A percentile compares a stretch with the other conserved stretches of the same genome.
Conservation (phyloP, 2,329 filamentous ascomycete species). For the Lachnellula hyalina region DNA sequence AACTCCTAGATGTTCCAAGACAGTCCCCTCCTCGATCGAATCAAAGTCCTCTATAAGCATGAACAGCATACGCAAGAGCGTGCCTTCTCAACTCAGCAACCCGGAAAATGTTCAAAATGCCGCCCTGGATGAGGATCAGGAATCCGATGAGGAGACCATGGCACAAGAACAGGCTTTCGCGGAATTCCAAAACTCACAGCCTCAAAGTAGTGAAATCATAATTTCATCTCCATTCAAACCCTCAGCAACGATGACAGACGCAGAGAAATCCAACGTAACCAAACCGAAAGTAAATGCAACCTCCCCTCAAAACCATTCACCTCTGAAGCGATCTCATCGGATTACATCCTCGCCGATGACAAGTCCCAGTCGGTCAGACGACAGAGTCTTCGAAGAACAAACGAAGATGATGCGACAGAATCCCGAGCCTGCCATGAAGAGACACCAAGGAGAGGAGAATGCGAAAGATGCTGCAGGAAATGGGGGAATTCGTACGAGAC, state of each 20-base stretch:
- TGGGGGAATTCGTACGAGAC: too few species aligned
- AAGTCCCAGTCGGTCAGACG: not conserved
- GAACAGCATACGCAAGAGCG: not conserved
- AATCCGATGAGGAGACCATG: not conserved
- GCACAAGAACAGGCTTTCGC: not conserved
- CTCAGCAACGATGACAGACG: not conserved
- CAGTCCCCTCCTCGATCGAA: not conserved
- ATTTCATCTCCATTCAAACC: not conserved
- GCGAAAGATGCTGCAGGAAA: too few species aligned
- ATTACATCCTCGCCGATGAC: not conserved
- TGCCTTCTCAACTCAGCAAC: not conserved
- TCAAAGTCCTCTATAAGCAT: not conserved
- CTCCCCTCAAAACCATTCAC: not conserved
- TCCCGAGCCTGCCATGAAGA: too few species aligned
- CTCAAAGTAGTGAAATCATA: not conserved
- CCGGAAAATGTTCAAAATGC: not conserved
- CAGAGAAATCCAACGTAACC: not conserved
- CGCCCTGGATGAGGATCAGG: not conserved
- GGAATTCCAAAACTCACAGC: not conserved
- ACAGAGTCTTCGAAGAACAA: too few species aligned
- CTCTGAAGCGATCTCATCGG: not conserved
- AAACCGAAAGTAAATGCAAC: not conserved
- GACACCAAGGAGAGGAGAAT: too few species aligned
- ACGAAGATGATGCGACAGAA: too few species aligned
- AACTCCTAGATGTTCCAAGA: not conserved